Evolutionary conservation across 1,284 basidiomycete genomes (phyloP), one percentile per base, ranked within the genome.

Genomic region (Puccinia triticina): DNA sequence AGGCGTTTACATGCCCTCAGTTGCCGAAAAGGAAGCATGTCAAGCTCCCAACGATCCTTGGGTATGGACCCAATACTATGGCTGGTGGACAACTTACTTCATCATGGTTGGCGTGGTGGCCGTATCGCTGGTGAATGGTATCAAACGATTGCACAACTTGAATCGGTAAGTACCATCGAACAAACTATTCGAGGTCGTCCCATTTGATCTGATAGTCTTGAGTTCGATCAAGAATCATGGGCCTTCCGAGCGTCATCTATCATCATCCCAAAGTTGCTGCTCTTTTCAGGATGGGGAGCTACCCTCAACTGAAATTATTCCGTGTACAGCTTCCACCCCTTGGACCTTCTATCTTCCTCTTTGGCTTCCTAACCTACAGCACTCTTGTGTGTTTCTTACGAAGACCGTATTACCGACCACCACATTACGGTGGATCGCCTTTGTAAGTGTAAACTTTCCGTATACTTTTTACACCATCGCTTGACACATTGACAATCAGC

Each of bases 81-180:
- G 72, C 32, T 82, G 80, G 80, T 82, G 80, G 80, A 82, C 80
- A 11, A 76, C 57, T 26, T 75, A 75, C 72, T 82, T 67, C 50
- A 75, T 82, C 32, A 4, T 82, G 43, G 26, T 64, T 11, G 80
- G 37, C 18, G 46, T 82, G 11, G 59, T 69, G 29, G 64, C 64
- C 21, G 53, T 76, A 21, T 43, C 80, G 34, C n/a, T 76, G 32
- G 46, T 55, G 29, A 82, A 82, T 69, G 72, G 71, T 26, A 67
- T 82, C 61, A 82, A 82, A 75, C 23, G 80, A n/a, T 40, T 82
- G 34, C 43, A 76, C 23, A 50, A 64, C 18, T 67, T 82, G 23
- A 82, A 76, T 55, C 80, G 80, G 80, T 82, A 10, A 67, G 73
- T 40, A 23, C n/a, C 10, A 34, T 26, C 10, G n/a, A 29, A 50